Conservation (phyloP, 2,329 filamentous ascomycete genomes). For the Arthrocladium fulminans region DNA sequence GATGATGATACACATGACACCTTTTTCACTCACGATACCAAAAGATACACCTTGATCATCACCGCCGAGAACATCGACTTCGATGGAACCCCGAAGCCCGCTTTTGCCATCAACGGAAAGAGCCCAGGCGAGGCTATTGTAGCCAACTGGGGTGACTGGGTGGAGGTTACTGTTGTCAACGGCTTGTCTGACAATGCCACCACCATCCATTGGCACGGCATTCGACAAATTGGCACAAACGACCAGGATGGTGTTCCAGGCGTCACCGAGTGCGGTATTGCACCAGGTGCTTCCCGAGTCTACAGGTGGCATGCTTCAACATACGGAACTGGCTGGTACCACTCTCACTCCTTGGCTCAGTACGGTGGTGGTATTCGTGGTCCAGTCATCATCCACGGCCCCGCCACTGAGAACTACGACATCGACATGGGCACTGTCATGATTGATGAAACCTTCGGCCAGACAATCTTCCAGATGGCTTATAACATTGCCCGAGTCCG, state of each 20-base stretch:
- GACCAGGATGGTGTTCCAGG: constrained; percentile 50
- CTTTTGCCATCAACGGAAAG: constrained; percentile 60
- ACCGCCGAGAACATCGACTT: constrained; percentile 10
- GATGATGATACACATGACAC: constrained; percentile 12
- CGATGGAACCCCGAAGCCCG: constrained; percentile 30
- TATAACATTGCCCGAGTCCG: constrained; percentile 16
- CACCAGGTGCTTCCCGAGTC: constrained; percentile 44
- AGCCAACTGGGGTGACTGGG: constrained; percentile 53
- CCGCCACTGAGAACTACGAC: constrained; percentile 22
- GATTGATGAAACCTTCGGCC: constrained; percentile 19
- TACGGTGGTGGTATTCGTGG: constrained; percentile 22
- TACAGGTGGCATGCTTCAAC: constrained; percentile 42
- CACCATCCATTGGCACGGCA: constrained; percentile 54
- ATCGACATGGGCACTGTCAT: constrained; percentile 19
- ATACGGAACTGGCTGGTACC: constrained; percentile 52
- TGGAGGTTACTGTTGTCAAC: constrained; percentile 50
- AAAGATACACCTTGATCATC: constrained; percentile 15
- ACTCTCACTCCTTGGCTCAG: constrained; percentile 47
- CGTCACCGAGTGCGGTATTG: constrained; percentile 44
- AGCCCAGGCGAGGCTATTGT: constrained; percentile 59
- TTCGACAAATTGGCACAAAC: constrained; percentile 48
- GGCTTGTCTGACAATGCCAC: constrained; percentile 48
- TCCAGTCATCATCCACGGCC: constrained; percentile 22
- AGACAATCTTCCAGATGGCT: constrained; percentile 18
- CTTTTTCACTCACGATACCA: constrained; percentile 14